These are phyloP conservation scores for Epichloe bromicola DNA, from an alignment of 2,329 filamentous ascomycete species.

Conservation along the genomic window DNA sequence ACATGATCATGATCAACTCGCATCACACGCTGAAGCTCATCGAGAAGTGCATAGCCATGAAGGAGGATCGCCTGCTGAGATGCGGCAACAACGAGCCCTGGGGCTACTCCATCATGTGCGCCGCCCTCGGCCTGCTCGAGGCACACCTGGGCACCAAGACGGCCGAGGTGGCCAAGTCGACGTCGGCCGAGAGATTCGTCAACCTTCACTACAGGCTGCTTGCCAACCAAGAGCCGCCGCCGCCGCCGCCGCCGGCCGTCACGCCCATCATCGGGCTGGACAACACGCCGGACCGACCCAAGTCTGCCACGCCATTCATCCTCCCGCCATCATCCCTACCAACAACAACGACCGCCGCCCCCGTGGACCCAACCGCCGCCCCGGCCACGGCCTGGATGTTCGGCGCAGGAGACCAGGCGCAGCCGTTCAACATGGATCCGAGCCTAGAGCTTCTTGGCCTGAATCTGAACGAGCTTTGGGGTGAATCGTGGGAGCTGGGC, in stretches of 20 bases:
- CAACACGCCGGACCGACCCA: constrained; percentile 23
- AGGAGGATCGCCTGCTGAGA: constrained; percentile 46
- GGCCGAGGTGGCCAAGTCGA: constrained; percentile 42
- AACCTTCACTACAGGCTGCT: constrained; percentile 44
- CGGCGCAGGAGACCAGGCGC: constrained; percentile 18
- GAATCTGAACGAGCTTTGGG: constrained; percentile 44
- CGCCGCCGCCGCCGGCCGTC: too few species aligned
- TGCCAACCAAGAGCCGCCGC: constrained; percentile 37
- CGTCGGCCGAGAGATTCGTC: constrained; percentile 46
- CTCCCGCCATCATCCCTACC: constrained; percentile 21
- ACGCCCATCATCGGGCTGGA: constrained; percentile 15
- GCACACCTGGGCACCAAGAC: constrained; percentile 46
- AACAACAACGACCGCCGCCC: constrained; percentile 13
- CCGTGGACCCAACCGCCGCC: constrained; percentile 20
- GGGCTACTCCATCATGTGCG: constrained; percentile 52
- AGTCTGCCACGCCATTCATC: constrained; percentile 30
- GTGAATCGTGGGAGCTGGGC: constrained; percentile 33
- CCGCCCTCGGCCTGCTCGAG: constrained; percentile 44
- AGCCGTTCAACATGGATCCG: constrained; percentile 37
- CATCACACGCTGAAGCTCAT: constrained; percentile 48
- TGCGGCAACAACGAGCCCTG: constrained; percentile 52
- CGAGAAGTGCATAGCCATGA: constrained; percentile 47
- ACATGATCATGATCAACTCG: constrained; percentile 50
- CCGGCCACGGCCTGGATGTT: constrained; percentile 22
- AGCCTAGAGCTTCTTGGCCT: constrained; percentile 40